A percentile compares a stretch with the other conserved stretches of the same genome.
Evolutionary conservation across 2,329 filamentous ascomycete genomes (phyloP).

Genomic region (Arthrinium puccinioides): DNA sequence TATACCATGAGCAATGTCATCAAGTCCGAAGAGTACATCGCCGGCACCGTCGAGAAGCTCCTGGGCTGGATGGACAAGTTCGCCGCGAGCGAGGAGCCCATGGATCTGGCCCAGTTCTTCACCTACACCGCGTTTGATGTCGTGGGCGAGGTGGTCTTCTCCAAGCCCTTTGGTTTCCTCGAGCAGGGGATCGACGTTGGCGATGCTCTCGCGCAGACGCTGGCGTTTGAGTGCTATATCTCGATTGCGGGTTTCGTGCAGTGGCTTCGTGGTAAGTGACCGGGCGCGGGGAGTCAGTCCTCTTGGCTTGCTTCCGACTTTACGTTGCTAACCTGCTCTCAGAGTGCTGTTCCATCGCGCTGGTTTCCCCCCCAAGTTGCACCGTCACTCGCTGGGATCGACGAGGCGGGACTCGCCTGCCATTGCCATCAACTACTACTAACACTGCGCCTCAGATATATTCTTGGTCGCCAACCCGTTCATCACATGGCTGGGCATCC

Average conservation of each 20-base stretch:
- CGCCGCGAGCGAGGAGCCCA: conserved; percentile 5
- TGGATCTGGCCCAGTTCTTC: conserved; percentile 14
- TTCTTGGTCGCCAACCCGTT: conserved; percentile 12
- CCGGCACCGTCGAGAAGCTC: conserved; percentile 9
- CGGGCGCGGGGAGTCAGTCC: no score
- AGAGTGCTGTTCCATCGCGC: no score
- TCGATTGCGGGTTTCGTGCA: not conserved
- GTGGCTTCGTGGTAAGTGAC: conserved; percentile 1
- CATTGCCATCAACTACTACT: conserved; percentile 9
- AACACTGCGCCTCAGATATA: no score
- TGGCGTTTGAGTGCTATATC: not conserved
- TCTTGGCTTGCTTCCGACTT: no score
- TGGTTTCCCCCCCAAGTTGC: no score
- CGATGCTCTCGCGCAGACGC: conserved; percentile 2
- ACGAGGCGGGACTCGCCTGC: no score
- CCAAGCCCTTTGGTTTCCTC: conserved; percentile 20
- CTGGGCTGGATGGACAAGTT: conserved; percentile 13
- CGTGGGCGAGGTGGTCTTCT: conserved; percentile 23
- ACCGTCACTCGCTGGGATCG: no score
- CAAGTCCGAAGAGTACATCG: conserved; percentile 11
- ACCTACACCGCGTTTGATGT: conserved; percentile 23
- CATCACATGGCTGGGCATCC: conserved; percentile 8
- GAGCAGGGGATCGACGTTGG: conserved; percentile 18
- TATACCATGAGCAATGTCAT: conserved; percentile 25
- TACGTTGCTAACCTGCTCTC: no score